Evolutionary conservation across 2,329 filamentous ascomycete species (phyloP).

Genomic region (Coniosporium tulheliwenetii): DNA sequence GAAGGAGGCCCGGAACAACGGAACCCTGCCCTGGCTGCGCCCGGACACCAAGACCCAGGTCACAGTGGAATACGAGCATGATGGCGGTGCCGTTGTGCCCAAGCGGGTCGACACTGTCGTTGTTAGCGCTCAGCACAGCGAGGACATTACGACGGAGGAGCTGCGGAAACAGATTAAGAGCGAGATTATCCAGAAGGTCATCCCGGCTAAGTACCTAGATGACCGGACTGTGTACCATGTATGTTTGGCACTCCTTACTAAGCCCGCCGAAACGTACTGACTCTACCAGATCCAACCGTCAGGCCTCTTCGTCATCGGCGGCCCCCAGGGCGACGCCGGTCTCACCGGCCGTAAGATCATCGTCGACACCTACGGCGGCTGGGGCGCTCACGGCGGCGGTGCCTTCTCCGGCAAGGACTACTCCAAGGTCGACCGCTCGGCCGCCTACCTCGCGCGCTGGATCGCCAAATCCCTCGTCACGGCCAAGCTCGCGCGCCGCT

Average conservation of each 20-base stretch:
- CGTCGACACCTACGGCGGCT: constrained; percentile 98
- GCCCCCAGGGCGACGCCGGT: constrained; percentile 96
- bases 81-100: constrained; percentile 83
- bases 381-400: constrained; percentile 99
- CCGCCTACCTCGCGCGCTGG: constrained; percentile 94
- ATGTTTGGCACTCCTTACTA: constrained; percentile 23
- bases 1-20: constrained; percentile 75
- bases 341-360: constrained; percentile 99
- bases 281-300: constrained; percentile 69
- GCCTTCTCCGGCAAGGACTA: constrained; percentile 99
- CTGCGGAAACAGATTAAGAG: constrained; percentile 89
- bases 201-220: constrained; percentile 82
- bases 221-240: constrained; percentile 93
- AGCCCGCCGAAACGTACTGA: constrained; percentile 5
- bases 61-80: constrained; percentile 96
- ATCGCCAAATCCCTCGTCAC: constrained; percentile 95
- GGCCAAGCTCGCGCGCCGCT: constrained; percentile 78
- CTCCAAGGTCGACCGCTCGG: constrained; percentile 98
- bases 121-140: constrained; percentile 86
- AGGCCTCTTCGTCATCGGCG: constrained; percentile 97
- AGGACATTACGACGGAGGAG: constrained; percentile 76
- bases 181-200: constrained; percentile 93
- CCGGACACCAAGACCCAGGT: constrained; percentile 99
- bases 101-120: constrained; percentile 92
- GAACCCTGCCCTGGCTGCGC: constrained; percentile 80